These are phyloP conservation scores for Solanum appendiculatum DNA, from an alignment of 257 asterid species.

Conservation along the genomic window DNA sequence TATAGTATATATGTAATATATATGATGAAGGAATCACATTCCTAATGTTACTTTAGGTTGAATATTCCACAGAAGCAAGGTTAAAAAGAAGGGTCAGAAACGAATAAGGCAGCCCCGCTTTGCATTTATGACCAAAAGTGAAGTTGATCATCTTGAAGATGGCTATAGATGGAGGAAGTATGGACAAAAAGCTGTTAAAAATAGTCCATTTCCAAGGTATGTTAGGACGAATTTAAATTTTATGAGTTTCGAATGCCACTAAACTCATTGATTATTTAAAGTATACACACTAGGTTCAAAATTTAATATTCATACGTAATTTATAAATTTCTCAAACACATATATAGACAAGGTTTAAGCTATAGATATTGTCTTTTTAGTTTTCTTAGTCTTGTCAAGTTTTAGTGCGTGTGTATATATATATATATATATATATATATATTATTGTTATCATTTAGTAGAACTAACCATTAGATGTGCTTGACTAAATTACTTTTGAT, in stretches of 20 bases:
- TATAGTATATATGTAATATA: neutral
- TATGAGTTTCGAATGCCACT: neutral
- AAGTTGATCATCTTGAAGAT: constrained; percentile 83
- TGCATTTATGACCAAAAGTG: constrained; percentile 87
- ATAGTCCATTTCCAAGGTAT: constrained; percentile 75
- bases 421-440: no score
- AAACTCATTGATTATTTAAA: neutral
- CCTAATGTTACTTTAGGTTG: neutral
- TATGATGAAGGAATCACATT: neutral
- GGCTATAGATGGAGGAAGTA: constrained; percentile 92
- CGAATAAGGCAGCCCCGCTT: constrained; percentile 56
- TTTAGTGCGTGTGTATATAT: no score
- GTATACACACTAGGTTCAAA: neutral
- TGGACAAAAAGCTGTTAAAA: constrained; percentile 83
- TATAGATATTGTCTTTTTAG: no score
- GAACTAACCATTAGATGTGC: neutral
- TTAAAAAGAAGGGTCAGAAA: constrained; percentile 56
- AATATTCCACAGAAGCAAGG: constrained; percentile 44
- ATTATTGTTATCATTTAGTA: no score
- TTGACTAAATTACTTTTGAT: neutral
- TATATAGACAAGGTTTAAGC: no score
- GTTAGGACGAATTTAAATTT: neutral
- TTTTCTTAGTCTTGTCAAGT: no score
- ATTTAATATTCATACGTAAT: neutral
- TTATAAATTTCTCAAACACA: no score